These are phyloP conservation scores for Scheffersomyces ergatensis DNA, from an alignment of 805 yeast genomes.

Conservation along the genomic window DNA sequence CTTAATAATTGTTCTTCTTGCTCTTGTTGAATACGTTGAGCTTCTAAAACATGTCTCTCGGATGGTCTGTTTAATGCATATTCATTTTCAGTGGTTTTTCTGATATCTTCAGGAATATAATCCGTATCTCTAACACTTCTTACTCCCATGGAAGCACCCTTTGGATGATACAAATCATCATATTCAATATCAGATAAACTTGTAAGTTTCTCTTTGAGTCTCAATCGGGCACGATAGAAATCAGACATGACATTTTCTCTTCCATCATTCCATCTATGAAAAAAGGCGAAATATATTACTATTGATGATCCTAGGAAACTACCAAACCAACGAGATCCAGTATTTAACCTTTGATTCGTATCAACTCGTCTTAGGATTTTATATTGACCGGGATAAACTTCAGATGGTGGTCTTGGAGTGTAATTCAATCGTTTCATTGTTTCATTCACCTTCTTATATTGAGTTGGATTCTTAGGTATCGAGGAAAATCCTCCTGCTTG, in stretches of 20 bases:
- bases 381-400: slow-evolving; percentile 74
- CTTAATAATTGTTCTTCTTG: slow-evolving; percentile 53
- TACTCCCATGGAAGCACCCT: slow-evolving; percentile 35
- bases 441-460: slow-evolving; percentile 64
- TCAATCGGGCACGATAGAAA: slow-evolving; percentile 61
- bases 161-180: slow-evolving; percentile 57
- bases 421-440: slow-evolving; percentile 74
- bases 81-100: slow-evolving; percentile 44
- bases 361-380: slow-evolving; percentile 64
- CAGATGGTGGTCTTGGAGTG: slow-evolving; percentile 75
- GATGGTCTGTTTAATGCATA: slow-evolving; percentile 65
- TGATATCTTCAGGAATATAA: slow-evolving; percentile 39
- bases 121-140: slow-evolving; percentile 44
- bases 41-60: slow-evolving; percentile 69
- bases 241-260: slow-evolving; percentile 71
- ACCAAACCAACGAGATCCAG: slow-evolving; percentile 61
- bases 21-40: slow-evolving; percentile 66
- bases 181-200: slow-evolving; percentile 61
- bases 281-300: slow-evolving; percentile 61
- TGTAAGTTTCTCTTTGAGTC: slow-evolving; percentile 46
- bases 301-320: slow-evolving; percentile 48
- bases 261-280: slow-evolving; percentile 84
- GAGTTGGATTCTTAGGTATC: slow-evolving; percentile 65
- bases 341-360: slow-evolving; percentile 49
- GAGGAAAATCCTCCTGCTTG: slow-evolving; percentile 53